These are phyloP conservation scores for Ophiostoma himal-ulmi DNA, from an alignment of 2,329 filamentous ascomycete species.

Conservation along the genomic window DNA sequence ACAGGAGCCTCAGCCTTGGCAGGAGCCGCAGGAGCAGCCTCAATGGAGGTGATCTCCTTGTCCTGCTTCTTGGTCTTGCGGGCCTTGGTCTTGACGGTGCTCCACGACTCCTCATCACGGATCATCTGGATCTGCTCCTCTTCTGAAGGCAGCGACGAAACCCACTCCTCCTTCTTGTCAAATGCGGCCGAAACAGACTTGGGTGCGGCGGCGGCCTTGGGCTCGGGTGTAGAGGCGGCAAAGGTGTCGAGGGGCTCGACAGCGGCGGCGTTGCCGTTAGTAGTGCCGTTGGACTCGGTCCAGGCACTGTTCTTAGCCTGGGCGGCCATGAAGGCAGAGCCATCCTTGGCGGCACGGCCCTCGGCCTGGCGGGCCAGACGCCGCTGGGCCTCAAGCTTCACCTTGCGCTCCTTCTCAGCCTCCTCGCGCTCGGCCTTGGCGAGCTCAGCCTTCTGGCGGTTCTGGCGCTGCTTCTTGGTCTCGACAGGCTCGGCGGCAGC, in stretches of 20 bases:
- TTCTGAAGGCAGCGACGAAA: slow-evolving; percentile 51
- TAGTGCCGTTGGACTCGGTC: slow-evolving; percentile 33
- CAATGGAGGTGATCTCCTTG: slow-evolving; percentile 34
- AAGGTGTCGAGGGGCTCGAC: slow-evolving; percentile 55
- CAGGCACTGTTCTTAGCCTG: slow-evolving; percentile 38
- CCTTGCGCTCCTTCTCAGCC: slow-evolving; percentile 71
- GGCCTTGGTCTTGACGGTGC: slow-evolving; percentile 48
- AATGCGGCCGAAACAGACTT: slow-evolving; percentile 6
- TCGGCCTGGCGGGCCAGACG: slow-evolving; percentile 75
- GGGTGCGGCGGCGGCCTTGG: slow-evolving; percentile 30
- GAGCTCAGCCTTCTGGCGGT: slow-evolving; percentile 79
- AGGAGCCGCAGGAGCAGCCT: slow-evolving; percentile 25
- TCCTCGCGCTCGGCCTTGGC: slow-evolving; percentile 69
- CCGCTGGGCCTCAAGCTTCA: slow-evolving; percentile 73
- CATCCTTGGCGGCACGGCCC: slow-evolving; percentile 77
- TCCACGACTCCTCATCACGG: slow-evolving; percentile 52
- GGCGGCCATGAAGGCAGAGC: slow-evolving; percentile 52
- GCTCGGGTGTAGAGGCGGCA: slow-evolving; percentile 26
- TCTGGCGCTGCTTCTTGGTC: slow-evolving; percentile 94
- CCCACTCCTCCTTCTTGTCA: slow-evolving; percentile 41
- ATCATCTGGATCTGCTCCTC: slow-evolving; percentile 58
- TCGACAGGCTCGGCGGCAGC: slow-evolving; percentile 59
- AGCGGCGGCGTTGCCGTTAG: slow-evolving; percentile 32
- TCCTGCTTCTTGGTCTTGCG: slow-evolving; percentile 41
- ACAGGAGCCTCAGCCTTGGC: slow-evolving; percentile 27